These are phyloP conservation scores for Apiospora aurea DNA, from an alignment of 2,329 filamentous ascomycete species.

Conservation along the genomic window DNA sequence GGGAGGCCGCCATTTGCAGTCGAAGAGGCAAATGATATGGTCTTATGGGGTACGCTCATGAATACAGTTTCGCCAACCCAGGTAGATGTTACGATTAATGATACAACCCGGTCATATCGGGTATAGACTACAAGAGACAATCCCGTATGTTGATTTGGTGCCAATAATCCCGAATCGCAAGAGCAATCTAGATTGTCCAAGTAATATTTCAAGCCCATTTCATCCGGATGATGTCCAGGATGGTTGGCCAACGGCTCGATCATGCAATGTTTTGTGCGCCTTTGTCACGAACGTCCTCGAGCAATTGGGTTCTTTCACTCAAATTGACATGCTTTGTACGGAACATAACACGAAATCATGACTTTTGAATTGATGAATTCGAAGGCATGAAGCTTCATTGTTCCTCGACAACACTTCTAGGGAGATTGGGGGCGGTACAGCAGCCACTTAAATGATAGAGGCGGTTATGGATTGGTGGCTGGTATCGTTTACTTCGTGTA, in stretches of 20 bases:
- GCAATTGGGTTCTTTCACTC: not conserved
- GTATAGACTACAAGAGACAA: not conserved
- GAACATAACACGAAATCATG: not conserved
- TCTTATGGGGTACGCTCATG: conserved; percentile 5
- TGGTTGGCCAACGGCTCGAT: not conserved
- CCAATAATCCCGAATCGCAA: no score
- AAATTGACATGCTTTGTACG: not conserved
- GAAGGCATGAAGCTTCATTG: no score
- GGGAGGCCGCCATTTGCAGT: not conserved
- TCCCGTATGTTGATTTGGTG: not conserved
- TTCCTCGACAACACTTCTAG: no score
- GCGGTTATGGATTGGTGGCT: no score
- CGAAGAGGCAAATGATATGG: not conserved
- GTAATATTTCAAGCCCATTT: not conserved
- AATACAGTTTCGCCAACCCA: conserved; percentile 2
- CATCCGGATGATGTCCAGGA: not conserved
- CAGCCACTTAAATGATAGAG: not conserved
- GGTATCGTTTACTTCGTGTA: no score
- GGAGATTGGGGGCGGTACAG: not conserved
- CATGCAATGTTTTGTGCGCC: no score
- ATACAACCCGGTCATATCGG: not conserved
- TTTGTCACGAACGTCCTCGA: not conserved
- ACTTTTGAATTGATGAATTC: no score
- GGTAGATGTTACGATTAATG: conserved; percentile 20
- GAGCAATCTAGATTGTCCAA: not conserved